Evolutionary conservation across 495 filamentous ascomycete genomes (phyloP).

Genomic region (Penicillium verhagenii): DNA sequence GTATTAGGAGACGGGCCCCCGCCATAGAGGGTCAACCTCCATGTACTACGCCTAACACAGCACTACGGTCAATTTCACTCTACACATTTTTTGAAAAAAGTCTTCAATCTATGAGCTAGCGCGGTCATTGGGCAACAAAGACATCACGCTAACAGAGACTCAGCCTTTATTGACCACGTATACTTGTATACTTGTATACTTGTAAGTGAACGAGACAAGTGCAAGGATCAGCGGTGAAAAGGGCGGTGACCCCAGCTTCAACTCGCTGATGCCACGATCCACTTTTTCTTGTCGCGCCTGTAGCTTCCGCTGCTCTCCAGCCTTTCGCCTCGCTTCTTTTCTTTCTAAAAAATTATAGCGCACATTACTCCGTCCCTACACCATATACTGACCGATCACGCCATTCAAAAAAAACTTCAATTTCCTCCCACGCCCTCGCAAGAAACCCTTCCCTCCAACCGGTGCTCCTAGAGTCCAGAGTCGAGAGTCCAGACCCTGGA

Average conservation of each 20-base stretch:
- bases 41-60: too few relatives aligned
- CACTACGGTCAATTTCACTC: too few relatives aligned
- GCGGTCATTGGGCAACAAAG: too few relatives aligned
- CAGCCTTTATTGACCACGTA: background rate
- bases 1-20: too few relatives aligned
- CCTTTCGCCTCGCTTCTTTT: background rate
- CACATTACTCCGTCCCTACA: background rate
- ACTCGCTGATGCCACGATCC: constrained; percentile 24
- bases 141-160: background rate
- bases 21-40: too few relatives aligned
- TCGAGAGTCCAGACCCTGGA: background rate
- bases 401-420: background rate
- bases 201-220: too few relatives aligned
- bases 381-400: constrained; percentile 6
- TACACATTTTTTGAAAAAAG: too few relatives aligned
- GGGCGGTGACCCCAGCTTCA: constrained; percentile 24
- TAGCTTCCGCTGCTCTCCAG: background rate
- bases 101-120: too few relatives aligned
- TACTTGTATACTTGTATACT: background rate
- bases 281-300: constrained; percentile 10
- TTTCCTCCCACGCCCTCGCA: background rate
- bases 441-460: too few relatives aligned
- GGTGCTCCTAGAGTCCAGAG: too few relatives aligned
- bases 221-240: constrained; percentile 17
- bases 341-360: background rate